Conservation (phyloP, 2,329 filamentous ascomycete genomes). For the Dactylellina sp. region DNA sequence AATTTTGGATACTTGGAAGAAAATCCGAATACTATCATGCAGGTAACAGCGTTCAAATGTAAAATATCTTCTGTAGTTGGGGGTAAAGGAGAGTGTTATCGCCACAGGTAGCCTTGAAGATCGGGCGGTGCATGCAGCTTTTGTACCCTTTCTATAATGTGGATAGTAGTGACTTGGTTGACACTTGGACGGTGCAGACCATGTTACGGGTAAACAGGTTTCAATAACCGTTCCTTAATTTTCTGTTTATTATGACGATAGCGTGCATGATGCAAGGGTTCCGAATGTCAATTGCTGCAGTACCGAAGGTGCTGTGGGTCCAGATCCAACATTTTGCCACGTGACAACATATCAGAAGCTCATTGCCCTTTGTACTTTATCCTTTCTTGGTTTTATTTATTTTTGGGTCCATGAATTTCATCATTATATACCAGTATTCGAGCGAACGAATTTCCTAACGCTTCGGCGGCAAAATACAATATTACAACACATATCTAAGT, state of each 20-base stretch:
- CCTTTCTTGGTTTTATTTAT: too few relatives aligned
- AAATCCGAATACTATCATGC: neutral
- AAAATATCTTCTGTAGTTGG: neutral
- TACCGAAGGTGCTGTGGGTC: neutral
- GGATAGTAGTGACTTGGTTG: slow-evolving; percentile 10
- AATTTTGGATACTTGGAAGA: neutral
- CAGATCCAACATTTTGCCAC: neutral
- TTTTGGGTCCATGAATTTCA: too few relatives aligned
- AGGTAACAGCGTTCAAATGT: neutral
- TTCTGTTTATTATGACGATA: slow-evolving; percentile 42
- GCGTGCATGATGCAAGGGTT: neutral
- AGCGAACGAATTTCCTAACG: too few relatives aligned
- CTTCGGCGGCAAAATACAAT: too few relatives aligned
- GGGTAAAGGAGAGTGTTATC: neutral
- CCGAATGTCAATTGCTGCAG: slow-evolving; percentile 15
- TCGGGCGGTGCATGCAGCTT: slow-evolving; percentile 17
- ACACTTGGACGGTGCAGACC: slow-evolving; percentile 43
- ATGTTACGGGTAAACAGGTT: slow-evolving; percentile 54
- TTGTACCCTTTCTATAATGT: slow-evolving; percentile 3
- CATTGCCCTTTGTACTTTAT: too few relatives aligned
- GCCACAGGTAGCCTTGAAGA: slow-evolving; percentile 9
- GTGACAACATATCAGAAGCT: neutral
- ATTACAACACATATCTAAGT: too few relatives aligned
- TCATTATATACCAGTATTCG: too few relatives aligned
- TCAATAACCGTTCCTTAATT: slow-evolving; percentile 32